Evolutionary conservation across 176 grass and related monocot genomes (phyloP).

Genomic region (Oryza longistaminata): DNA sequence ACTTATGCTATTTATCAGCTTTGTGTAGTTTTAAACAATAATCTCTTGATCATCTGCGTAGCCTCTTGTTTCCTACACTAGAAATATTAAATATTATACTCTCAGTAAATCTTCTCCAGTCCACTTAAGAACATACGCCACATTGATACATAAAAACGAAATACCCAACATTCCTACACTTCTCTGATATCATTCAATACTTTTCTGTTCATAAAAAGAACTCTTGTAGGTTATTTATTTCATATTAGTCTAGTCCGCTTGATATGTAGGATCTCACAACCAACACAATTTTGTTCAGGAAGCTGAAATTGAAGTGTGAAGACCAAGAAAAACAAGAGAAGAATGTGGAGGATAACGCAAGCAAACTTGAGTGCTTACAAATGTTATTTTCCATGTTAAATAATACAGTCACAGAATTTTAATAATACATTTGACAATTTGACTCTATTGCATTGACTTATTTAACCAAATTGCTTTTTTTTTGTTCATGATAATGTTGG

Average conservation of each 20-base stretch:
- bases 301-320: conserved; percentile 25
- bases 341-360: conserved; percentile 18
- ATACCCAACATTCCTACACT: background rate
- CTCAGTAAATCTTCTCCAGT: background rate
- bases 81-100: background rate
- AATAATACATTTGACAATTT: conserved; percentile 11
- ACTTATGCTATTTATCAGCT: background rate
- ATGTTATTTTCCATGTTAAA: conserved; percentile 5
- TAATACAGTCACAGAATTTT: conserved; percentile 5
- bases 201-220: background rate
- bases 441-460: conserved; percentile 21
- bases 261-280: conserved; percentile 14
- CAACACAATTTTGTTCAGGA: conserved; percentile 24
- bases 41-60: background rate
- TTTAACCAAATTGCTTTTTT: background rate
- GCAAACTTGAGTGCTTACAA: conserved; percentile 7
- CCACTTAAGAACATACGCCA: background rate
- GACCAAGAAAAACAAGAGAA: conserved; percentile 19
- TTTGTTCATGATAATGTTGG: conserved; percentile 11
- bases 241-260: conserved; percentile 19
- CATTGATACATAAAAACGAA: background rate
- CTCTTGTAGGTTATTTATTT: background rate
- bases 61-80: background rate
- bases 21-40: background rate
- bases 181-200: background rate